Base-by-base conservation (phyloP, 495 filamentous ascomycete species). In the Recurvomyces mirabilis region DNA sequence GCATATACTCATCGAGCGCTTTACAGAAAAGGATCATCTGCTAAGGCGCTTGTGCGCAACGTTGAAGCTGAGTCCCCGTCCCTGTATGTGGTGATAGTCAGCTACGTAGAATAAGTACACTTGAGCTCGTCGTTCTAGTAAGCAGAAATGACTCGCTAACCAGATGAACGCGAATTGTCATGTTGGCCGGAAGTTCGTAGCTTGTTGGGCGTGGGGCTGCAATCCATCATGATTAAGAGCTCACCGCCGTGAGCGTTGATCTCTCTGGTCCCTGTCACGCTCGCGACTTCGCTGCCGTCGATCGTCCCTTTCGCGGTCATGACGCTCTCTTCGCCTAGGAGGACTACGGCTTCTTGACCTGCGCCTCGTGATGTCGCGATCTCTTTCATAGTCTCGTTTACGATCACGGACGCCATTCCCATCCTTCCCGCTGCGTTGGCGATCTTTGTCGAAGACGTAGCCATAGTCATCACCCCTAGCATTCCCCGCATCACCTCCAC, bases 401-500 rank as follows among this genome's bases (percentile, higher is more conserved):
- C 32, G 36, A 10, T 55, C 47, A 17, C 35, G 38, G 4, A n/a
- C n/a, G n/a, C 49, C 49, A 19, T 41, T 19, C 14, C 23, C 42
- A 38, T 32, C 34, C 21, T 4, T 13, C 20, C 5, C 21, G 4
- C 14, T 20, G 17, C 66, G 67, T 57, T 78, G 61, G 40, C 82
- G 77, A 19, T 80, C 74, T 51, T 81, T 78, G 50, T 93, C 84
- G 63, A 91, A 84, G 1, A 98, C 78, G 78, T 93, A 88, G 18
- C 70, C 69, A 55, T 91, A 87, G 12, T 72, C 65, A 34, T 73
- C 64, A 18, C 56, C 59, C 20, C 61, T 54, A n/a, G 54, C 58
- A n/a, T 53, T 62, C 11, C 66, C 63, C n/a, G 62, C 55, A n/a
- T 81, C 75, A 19, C 82, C 79, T 17, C 77, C 77, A 43, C 86